Evolutionary conservation across 768 basidiomycete genomes (phyloP).

Genomic region (Boletus rubescentipes): DNA sequence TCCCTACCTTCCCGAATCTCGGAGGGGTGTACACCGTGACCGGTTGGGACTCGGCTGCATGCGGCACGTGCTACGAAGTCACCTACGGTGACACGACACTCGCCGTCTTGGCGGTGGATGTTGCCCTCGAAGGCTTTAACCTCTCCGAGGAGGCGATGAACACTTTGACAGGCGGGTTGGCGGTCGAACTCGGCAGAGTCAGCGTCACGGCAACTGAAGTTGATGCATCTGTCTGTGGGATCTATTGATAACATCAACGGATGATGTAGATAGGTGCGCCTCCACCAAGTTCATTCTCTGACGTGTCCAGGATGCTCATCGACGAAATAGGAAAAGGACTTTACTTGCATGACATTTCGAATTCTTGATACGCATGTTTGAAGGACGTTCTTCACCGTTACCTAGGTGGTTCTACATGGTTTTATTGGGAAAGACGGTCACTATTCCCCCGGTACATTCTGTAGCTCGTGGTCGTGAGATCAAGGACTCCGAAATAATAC

Average conservation of each 20-base stretch:
- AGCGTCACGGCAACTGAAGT: constrained; percentile 45
- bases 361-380: background rate
- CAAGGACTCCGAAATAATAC: background rate
- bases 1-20: constrained; percentile 33
- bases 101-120: constrained; percentile 30
- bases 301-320: background rate
- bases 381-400: background rate
- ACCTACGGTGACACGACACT: constrained; percentile 26
- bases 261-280: background rate
- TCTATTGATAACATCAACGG: background rate
- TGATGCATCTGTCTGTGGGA: constrained; percentile 47
- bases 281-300: background rate
- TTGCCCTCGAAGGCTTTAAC: constrained; percentile 39
- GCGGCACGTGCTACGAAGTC: constrained; percentile 35
- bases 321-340: background rate
- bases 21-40: constrained; percentile 35
- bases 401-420: background rate
- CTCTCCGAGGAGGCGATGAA: constrained; percentile 56
- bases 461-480: background rate
- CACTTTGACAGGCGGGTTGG: constrained; percentile 47
- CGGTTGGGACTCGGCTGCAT: constrained; percentile 28
- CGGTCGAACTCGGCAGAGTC: constrained; percentile 47
- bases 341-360: background rate
- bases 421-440: background rate
- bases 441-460: background rate